These are phyloP conservation scores for Maudiozyma humilis DNA, from an alignment of 1,139 yeast genomes.

Conservation along the genomic window DNA sequence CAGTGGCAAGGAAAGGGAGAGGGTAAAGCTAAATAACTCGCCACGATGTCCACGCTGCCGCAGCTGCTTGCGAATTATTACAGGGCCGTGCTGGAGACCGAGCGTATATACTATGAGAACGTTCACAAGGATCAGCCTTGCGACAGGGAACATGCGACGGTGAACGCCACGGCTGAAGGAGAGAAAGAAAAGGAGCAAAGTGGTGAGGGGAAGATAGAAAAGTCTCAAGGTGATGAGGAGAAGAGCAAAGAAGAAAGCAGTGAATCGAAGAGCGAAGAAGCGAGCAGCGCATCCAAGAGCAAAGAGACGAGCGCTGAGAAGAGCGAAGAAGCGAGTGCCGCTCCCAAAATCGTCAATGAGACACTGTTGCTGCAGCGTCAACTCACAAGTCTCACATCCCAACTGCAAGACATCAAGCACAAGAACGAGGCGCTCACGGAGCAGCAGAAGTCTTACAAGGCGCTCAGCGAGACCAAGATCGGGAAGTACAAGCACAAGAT, in stretches of 20 bases:
- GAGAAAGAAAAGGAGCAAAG: neutral
- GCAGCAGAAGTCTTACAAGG: slow-evolving; percentile 29
- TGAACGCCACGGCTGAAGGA: neutral
- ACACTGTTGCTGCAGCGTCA: slow-evolving; percentile 30
- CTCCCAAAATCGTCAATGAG: slow-evolving; percentile 16
- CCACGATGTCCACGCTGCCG: slow-evolving; percentile 8
- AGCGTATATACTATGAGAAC: slow-evolving; percentile 15
- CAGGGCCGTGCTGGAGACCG: slow-evolving; percentile 23
- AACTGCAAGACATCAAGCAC: slow-evolving; percentile 23
- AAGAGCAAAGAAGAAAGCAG: neutral
- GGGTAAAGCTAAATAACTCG: too few species aligned
- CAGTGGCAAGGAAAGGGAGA: too few species aligned
- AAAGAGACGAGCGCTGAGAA: neutral
- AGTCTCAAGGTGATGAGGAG: slow-evolving; percentile 6
- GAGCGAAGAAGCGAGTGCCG: slow-evolving; percentile 13
- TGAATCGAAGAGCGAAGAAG: neutral
- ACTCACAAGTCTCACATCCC: slow-evolving; percentile 28
- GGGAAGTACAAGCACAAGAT: slow-evolving; percentile 30
- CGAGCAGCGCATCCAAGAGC: neutral
- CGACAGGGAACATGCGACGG: neutral
- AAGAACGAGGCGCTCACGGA: slow-evolving; percentile 28
- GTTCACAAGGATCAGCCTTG: neutral
- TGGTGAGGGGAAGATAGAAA: too few species aligned
- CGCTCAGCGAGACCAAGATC: slow-evolving; percentile 33
- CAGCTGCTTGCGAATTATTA: slow-evolving; percentile 25